phyloP scores from a whole-genome alignment of 169 alveolate genomes.

The Fabrea salina region DNA sequence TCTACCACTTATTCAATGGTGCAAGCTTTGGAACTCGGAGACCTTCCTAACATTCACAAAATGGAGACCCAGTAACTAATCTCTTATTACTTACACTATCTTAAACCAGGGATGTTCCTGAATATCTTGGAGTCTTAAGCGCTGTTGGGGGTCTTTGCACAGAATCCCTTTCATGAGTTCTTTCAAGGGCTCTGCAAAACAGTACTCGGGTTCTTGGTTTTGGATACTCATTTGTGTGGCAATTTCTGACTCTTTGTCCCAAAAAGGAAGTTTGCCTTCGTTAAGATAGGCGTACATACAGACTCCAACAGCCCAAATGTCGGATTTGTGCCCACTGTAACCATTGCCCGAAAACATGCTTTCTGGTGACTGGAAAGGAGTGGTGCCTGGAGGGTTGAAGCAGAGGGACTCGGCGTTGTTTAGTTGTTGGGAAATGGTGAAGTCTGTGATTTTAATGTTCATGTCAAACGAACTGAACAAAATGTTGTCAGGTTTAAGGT shows the following conservation, averaged over 20 bases:
- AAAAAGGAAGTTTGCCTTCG: constrained; percentile 10
- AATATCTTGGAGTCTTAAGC: neutral
- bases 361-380: constrained; percentile 32
- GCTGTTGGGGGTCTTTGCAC: constrained; percentile 23
- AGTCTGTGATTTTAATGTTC: constrained; percentile 4
- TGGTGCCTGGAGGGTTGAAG: constrained; percentile 30
- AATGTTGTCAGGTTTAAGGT: constrained; percentile 33
- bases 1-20: neutral
- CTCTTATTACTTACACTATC: too few relatives aligned
- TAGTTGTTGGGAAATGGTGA: constrained; percentile 1
- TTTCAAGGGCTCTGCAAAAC: neutral
- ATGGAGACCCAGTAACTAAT: too few relatives aligned
- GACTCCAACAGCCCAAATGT: constrained; percentile 37
- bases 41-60: neutral
- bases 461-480: neutral
- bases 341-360: constrained; percentile 34
- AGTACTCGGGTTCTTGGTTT: neutral
- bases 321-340: constrained; percentile 6
- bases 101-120: constrained; percentile 19
- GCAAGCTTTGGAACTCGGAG: constrained; percentile 2
- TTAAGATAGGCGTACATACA: neutral
- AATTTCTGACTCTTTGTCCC: constrained; percentile 26
- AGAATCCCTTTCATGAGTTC: neutral
- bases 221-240: constrained; percentile 25
- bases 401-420: neutral